Evolutionary conservation across 371 early-diverging fungal genomes (phyloP), one percentile per base, ranked within the genome.

Genomic region (Lichtheimia hyalospora): DNA sequence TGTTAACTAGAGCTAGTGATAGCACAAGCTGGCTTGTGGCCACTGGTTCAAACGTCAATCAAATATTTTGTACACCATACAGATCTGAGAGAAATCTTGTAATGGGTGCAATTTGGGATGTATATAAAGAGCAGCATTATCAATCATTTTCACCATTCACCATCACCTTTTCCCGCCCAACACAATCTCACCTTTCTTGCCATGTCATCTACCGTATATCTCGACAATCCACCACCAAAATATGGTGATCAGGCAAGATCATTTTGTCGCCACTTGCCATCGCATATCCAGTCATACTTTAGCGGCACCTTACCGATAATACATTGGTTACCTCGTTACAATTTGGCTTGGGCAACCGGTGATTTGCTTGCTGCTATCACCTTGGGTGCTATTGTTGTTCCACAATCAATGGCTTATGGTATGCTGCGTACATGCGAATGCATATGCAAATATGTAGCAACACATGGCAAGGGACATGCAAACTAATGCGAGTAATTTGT

Each of bases 321-420:
- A 1, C 13, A 68, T 5, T 93, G 94, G 94, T 59, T 92, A 6
- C 79, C 82, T 42, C 73, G 81, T 40, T 93, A 93, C 71, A 91
- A 92, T 67, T 52, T 69, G 62, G 67, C 70, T 10, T 92, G 92
- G 92, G 63, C 91, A 41, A 27, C 68, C 12, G 84, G 88, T 21
- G 92, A 93, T 67, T 43, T 89, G 5, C 75, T 89, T 14, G 89
- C 89, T n/a, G 92, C 88, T 12, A 48, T 87, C 14, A 90, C 92
- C 0, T 82, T 92, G 24, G 89, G 87, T 6, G 73, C 85, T 5
- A 81, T 94, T 52, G 88, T 91, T 21, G 80, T 94, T 44, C 95
- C 95, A 5, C 94, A 95, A 69, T 84, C 85, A 54, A 84, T 92
- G 79, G 91, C 92, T 25, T 91, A 92, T 63, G 87, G 78, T 78